phyloP scores from a whole-genome alignment of 1,139 yeast species.

The Geotrichum cucujoidarum region DNA sequence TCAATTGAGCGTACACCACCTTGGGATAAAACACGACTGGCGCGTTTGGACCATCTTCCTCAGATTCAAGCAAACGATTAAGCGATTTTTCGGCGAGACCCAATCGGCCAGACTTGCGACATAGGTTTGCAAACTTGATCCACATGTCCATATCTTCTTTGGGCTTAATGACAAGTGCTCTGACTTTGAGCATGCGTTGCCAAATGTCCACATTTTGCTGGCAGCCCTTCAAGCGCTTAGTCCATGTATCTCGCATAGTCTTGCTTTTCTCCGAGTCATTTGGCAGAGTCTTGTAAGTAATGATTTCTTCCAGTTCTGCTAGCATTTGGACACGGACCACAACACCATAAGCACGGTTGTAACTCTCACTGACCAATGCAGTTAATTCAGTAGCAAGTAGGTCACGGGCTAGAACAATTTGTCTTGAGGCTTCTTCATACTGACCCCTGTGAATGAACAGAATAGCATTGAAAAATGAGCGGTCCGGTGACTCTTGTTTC shows the following conservation, averaged over 20 bases:
- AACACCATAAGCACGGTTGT: constrained; percentile 94
- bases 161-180: constrained; percentile 93
- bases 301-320: constrained; percentile 93
- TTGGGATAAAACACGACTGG: constrained; percentile 50
- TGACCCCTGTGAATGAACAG: constrained; percentile 79
- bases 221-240: constrained; percentile 83
- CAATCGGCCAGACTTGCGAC: constrained; percentile 88
- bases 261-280: constrained; percentile 66
- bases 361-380: constrained; percentile 91
- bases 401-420: constrained; percentile 81
- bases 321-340: constrained; percentile 96
- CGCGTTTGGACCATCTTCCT: constrained; percentile 53
- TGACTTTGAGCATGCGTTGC: constrained; percentile 91
- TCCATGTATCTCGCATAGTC: constrained; percentile 89
- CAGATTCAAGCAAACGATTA: constrained; percentile 60
- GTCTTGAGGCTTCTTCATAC: constrained; percentile 73
- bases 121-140: constrained; percentile 95
- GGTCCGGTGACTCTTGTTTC: constrained; percentile 89
- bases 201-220: constrained; percentile 96
- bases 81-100: constrained; percentile 91
- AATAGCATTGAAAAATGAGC: constrained; percentile 90
- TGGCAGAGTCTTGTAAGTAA: constrained; percentile 78
- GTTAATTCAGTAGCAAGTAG: constrained; percentile 88
- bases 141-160: constrained; percentile 97
- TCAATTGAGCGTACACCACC: constrained; percentile 93